Conservation (phyloP, 208 protist genomes). For the Leptomonas pyrrhocoris region DNA sequence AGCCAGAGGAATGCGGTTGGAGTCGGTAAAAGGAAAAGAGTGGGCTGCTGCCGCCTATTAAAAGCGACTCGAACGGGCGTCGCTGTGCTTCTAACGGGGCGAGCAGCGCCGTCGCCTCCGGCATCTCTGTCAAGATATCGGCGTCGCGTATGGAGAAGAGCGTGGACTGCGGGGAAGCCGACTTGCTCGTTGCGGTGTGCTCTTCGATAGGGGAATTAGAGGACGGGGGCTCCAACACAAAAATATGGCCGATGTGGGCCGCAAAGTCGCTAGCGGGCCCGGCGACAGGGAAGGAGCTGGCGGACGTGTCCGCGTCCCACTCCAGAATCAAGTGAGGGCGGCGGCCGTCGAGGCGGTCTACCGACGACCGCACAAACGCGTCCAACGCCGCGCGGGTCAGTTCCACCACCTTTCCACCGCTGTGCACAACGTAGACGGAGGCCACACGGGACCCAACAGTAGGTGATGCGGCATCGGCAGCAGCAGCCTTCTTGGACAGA, state of each 20-base stretch:
- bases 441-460: constrained; percentile 23
- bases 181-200: constrained; percentile 25
- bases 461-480: neutral
- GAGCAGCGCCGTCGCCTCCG: constrained; percentile 19
- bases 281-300: constrained; percentile 59
- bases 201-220: constrained; percentile 48
- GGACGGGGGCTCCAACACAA: constrained; percentile 29
- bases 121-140: constrained; percentile 16
- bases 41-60: constrained; percentile 62
- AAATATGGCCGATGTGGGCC: constrained; percentile 46
- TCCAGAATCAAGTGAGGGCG: constrained; percentile 65
- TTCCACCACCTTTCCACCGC: constrained; percentile 64
- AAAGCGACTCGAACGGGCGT: constrained; percentile 31
- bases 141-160: constrained; percentile 28
- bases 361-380: constrained; percentile 49
- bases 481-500: neutral
- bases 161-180: constrained; percentile 14
- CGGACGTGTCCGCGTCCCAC: constrained; percentile 55
- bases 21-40: constrained; percentile 61
- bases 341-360: constrained; percentile 51
- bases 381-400: constrained; percentile 59
- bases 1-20: constrained; percentile 34
- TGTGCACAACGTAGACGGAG: constrained; percentile 69
- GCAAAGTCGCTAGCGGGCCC: constrained; percentile 64
- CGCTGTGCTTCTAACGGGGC: constrained; percentile 8